Evolutionary conservation across 257 asterid genomes (phyloP).

Genomic region (Solanum sparsipilum): DNA sequence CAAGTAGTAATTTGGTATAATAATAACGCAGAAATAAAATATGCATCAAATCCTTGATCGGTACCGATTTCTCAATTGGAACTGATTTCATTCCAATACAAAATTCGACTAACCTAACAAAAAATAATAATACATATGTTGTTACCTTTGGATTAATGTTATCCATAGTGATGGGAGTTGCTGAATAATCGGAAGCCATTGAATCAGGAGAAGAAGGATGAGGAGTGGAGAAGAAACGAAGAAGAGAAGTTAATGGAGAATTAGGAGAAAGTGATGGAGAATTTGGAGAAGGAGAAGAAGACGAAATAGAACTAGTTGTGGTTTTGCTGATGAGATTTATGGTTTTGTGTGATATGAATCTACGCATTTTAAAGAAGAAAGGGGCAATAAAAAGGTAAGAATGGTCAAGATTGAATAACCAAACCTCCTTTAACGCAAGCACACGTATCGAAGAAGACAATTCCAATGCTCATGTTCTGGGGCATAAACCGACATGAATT

Average conservation of each 20-base stretch:
- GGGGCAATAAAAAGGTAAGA: background rate
- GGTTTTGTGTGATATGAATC: slow-evolving; percentile 42
- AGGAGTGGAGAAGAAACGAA: slow-evolving; percentile 2
- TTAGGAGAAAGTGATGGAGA: no score
- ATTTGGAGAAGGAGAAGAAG: background rate
- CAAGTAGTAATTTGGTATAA: no score
- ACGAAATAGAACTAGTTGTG: background rate
- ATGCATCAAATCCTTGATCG: no score
- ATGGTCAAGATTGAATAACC: background rate
- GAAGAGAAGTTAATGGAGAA: background rate
- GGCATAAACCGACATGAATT: no score
- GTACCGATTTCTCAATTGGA: no score
- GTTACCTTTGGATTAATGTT: slow-evolving; percentile 33
- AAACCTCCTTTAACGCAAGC: background rate
- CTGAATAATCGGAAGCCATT: slow-evolving; percentile 37
- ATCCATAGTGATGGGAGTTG: slow-evolving; percentile 26
- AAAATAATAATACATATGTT: background rate
- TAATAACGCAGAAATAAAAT: no score
- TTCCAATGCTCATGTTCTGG: background rate
- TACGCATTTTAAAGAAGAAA: slow-evolving; percentile 35
- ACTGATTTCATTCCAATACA: no score
- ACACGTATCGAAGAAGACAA: background rate
- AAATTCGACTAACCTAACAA: no score
- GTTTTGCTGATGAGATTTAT: slow-evolving; percentile 14
- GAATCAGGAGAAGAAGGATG: background rate